These are phyloP conservation scores for Rhizopogon vesiculosus DNA, from an alignment of 768 basidiomycete genomes.

Conservation along the genomic window DNA sequence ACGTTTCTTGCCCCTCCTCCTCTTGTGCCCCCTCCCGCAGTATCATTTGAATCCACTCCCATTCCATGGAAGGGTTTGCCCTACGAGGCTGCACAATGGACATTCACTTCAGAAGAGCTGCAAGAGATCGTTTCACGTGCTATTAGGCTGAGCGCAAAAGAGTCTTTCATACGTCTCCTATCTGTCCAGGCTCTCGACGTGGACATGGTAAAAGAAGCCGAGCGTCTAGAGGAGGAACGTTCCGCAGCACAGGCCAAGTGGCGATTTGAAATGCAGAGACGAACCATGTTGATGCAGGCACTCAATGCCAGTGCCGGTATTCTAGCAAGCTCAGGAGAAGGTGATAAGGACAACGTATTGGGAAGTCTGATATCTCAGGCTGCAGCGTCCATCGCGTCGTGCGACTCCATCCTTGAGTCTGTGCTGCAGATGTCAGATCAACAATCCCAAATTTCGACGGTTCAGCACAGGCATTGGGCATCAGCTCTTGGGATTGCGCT, in stretches of 20 bases:
- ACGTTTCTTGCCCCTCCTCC: slow-evolving; percentile 25
- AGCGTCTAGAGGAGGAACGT: slow-evolving; percentile 51
- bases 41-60: slow-evolving; percentile 55
- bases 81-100: slow-evolving; percentile 67
- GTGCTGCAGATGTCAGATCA: slow-evolving; percentile 60
- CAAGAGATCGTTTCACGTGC: slow-evolving; percentile 70
- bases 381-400: slow-evolving; percentile 51
- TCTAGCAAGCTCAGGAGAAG: slow-evolving; percentile 19
- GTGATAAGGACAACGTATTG: slow-evolving; percentile 33
- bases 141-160: slow-evolving; percentile 62
- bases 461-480: slow-evolving; percentile 64
- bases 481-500: slow-evolving; percentile 77
- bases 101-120: slow-evolving; percentile 45
- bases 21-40: slow-evolving; percentile 42
- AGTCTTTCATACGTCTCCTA: slow-evolving; percentile 68
- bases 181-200: slow-evolving; percentile 57
- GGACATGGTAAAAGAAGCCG: slow-evolving; percentile 52
- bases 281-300: slow-evolving; percentile 69
- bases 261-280: slow-evolving; percentile 59
- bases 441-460: slow-evolving; percentile 51
- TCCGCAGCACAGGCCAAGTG: slow-evolving; percentile 58
- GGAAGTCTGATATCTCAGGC: slow-evolving; percentile 51
- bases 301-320: slow-evolving; percentile 48
- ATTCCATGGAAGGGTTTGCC: slow-evolving; percentile 66
- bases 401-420: slow-evolving; percentile 54